Conservation (phyloP, 129 eudicot species). For the Centella asiatica region DNA sequence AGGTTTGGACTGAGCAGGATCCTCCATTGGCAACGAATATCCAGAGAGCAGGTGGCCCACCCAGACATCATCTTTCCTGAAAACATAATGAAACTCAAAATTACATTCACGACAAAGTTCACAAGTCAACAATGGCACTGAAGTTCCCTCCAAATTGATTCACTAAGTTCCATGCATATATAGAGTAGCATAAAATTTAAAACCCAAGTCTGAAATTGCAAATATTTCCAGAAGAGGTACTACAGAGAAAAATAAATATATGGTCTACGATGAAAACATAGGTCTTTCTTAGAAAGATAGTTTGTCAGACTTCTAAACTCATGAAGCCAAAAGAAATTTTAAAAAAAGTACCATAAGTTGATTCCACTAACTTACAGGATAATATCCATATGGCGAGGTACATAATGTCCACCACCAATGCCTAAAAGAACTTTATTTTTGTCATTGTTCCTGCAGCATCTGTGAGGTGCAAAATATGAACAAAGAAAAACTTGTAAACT, state of each 20-base stretch:
- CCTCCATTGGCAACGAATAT: slow-evolving; percentile 69
- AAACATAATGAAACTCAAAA: neutral
- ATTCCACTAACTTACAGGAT: slow-evolving; percentile 43
- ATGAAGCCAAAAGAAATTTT: no score
- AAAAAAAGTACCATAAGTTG: neutral
- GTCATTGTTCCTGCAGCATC: slow-evolving; percentile 45
- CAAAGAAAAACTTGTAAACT: slow-evolving; percentile 1
- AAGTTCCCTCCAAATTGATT: neutral
- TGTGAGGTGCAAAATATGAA: neutral
- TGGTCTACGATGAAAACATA: neutral
- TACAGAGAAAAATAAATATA: no score
- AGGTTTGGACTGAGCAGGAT: slow-evolving; percentile 22
- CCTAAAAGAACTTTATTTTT: slow-evolving; percentile 77
- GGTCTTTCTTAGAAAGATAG: neutral
- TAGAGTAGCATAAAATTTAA: neutral
- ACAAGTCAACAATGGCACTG: neutral
- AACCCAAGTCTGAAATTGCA: neutral
- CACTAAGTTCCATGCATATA: neutral
- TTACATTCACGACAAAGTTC: neutral
- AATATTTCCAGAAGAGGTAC: neutral
- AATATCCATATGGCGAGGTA: slow-evolving; percentile 92
- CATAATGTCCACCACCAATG: slow-evolving; percentile 96
- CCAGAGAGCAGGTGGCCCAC: slow-evolving; percentile 68
- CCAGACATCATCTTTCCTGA: slow-evolving; percentile 63
- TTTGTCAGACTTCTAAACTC: neutral